Evolutionary conservation across 2,329 filamentous ascomycete genomes (phyloP).

Genomic region (Phialophora macrospora): DNA sequence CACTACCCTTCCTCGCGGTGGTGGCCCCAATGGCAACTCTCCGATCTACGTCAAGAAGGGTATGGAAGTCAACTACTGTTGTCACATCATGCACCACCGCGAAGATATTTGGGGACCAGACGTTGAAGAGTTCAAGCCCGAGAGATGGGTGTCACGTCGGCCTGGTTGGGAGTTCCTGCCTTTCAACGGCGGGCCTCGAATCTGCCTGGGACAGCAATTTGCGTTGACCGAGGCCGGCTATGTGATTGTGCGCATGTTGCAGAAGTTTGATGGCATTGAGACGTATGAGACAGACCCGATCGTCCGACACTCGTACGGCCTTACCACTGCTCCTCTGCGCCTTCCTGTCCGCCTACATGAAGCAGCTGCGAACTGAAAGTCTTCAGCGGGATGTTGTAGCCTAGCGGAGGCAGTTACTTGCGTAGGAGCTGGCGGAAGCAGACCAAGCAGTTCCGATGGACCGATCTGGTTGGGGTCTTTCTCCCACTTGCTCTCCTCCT

Average conservation of each 20-base stretch:
- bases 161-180: conserved; percentile 65
- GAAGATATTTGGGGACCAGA: conserved; percentile 40
- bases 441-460: background rate
- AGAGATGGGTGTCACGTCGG: conserved; percentile 72
- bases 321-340: conserved; percentile 36
- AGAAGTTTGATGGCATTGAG: conserved; percentile 69
- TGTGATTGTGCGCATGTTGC: conserved; percentile 72
- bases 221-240: conserved; percentile 73
- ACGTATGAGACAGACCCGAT: conserved; percentile 33
- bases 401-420: background rate
- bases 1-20: conserved; percentile 57
- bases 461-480: background rate
- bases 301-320: conserved; percentile 31
- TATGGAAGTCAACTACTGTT: conserved; percentile 49
- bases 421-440: background rate
- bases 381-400: background rate
- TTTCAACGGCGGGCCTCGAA: conserved; percentile 40
- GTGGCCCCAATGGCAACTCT: conserved; percentile 60
- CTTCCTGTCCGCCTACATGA: conserved; percentile 34
- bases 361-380: conserved; percentile 14
- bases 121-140: conserved; percentile 61
- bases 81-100: conserved; percentile 58
- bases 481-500: background rate
- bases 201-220: conserved; percentile 65
- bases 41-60: conserved; percentile 51